Evolutionary conservation across 2,329 filamentous ascomycete genomes (phyloP).

Genomic region (Fusarium duplospermum): DNA sequence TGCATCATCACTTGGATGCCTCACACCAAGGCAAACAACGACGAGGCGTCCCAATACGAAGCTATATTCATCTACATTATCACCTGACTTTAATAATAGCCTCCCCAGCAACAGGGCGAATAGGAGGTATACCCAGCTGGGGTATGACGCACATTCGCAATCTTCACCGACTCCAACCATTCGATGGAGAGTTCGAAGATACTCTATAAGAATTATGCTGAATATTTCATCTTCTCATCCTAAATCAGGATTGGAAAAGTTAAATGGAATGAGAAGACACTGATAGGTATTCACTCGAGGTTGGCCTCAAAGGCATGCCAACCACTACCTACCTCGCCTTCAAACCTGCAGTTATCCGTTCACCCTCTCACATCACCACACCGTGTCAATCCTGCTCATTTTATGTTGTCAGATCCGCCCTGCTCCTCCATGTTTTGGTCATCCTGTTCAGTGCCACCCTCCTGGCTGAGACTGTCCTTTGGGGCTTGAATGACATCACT

Average conservation of each 20-base stretch:
- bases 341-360: no score
- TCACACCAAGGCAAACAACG: background rate
- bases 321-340: no score
- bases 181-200: background rate
- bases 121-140: background rate
- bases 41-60: background rate
- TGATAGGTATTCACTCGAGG: background rate
- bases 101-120: background rate
- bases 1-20: constrained; percentile 24
- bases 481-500: no score
- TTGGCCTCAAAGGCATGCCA: background rate
- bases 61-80: background rate
- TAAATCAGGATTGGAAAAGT: background rate
- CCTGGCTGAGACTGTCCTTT: no score
- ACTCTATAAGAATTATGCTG: background rate
- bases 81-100: background rate
- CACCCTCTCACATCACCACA: no score
- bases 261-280: background rate
- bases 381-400: no score
- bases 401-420: no score
- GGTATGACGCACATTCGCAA: background rate
- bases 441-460: no score
- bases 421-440: no score
- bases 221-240: background rate
- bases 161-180: background rate